Evolutionary conservation across 805 yeast species (phyloP), one percentile per base, ranked within the genome.

Genomic region (Suhomyces sp.): DNA sequence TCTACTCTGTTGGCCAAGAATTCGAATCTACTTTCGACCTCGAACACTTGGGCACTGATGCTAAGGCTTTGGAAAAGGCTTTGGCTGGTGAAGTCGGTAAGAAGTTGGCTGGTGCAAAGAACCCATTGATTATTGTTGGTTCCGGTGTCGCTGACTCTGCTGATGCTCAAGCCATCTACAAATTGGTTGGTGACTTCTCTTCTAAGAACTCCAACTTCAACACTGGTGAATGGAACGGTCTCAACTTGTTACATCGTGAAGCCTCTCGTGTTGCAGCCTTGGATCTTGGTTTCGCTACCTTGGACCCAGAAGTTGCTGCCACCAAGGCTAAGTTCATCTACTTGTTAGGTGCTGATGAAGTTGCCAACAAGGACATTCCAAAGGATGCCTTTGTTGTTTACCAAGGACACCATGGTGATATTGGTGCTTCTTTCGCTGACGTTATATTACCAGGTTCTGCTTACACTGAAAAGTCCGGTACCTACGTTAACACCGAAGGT

Each of bases 381-480:
- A 77, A 78, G 68, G 94, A 89, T 67, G 90, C 96, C 3, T 90
- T 89, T 68, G 96, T 90, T 29, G 85, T 89, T 50, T 89, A 89
- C 74, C 90, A 89, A 74, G 96, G 96, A 52, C 96, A 90, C 72
- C 96, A 89, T 72, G 96, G 96, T 73, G 96, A 89, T 62, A 70
- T 81, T 22, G 96, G 96, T 60, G 96, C 96, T 27, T 85, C 93
- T 7, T 81, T 83, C 61, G 96, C 96, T 45, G 96, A 89, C 69
- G 96, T 89, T 45, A 81, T 89, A 54, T 80, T 89, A 60, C 96
- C 96, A 46, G 92, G 92, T 47, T 80, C 92, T 35, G 96, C 96
- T 40, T 90, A 86, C 80, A 90, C 96, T 40, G 96, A 89, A 71
- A 90, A 89, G 72, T 75, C 84, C 26, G 91, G 88, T 53, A 90